Conservation (phyloP, 164 flowering plant species). For the Saururus chinensis region DNA sequence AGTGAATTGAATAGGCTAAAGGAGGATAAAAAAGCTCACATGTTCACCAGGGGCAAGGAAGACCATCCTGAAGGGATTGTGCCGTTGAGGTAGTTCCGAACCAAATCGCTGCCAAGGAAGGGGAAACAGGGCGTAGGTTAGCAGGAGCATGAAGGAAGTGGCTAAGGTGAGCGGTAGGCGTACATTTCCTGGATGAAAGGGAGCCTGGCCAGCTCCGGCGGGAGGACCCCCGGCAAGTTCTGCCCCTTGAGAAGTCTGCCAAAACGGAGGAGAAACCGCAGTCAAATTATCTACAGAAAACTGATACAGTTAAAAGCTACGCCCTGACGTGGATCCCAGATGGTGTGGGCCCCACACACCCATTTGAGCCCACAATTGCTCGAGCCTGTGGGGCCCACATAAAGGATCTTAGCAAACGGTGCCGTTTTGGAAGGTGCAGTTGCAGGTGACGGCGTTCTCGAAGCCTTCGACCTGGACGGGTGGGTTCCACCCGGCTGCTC, state of each 20-base stretch:
- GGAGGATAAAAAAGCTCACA: conserved; percentile 26
- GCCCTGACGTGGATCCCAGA: too few relatives aligned
- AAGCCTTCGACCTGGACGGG: conserved; percentile 1
- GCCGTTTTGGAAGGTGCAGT: conserved; percentile 29
- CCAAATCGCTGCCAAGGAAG: conserved; percentile 42
- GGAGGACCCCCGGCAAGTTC: conserved; percentile 59
- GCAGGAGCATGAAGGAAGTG: background rate
- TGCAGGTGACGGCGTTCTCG: conserved; percentile 29
- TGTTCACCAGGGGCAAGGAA: conserved; percentile 26
- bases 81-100: conserved; percentile 61
- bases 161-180: background rate
- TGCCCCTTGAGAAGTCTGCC: conserved; percentile 11
- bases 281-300: too few relatives aligned
- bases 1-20: too few relatives aligned
- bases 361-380: too few relatives aligned
- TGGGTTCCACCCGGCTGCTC: conserved; percentile 17
- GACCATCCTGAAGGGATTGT: conserved; percentile 68
- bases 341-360: too few relatives aligned
- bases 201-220: conserved; percentile 48
- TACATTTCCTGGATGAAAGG: conserved; percentile 29
- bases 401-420: conserved; percentile 32
- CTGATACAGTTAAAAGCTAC: too few relatives aligned
- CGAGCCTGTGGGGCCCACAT: background rate
- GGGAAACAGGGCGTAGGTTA: background rate
- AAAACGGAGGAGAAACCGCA: background rate